Conservation (phyloP, 2,329 filamentous ascomycete genomes). For the Elsinoe arachidis region DNA sequence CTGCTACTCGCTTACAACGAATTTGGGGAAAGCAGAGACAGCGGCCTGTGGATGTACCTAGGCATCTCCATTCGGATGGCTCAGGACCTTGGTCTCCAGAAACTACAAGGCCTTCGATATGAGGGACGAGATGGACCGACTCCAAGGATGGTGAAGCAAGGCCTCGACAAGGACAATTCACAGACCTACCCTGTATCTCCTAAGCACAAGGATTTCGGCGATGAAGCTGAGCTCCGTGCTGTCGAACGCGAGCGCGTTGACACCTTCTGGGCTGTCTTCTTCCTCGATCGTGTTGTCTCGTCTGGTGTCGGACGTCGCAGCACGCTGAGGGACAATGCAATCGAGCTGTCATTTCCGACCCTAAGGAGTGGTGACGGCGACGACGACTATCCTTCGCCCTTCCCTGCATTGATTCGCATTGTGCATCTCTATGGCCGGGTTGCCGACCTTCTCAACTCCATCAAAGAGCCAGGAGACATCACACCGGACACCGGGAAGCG, state of each 20-base stretch:
- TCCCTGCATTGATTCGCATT: constrained; percentile 71
- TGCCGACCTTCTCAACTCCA: constrained; percentile 75
- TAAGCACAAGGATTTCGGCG: constrained; percentile 19
- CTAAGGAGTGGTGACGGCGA: constrained; percentile 44
- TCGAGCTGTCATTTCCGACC: constrained; percentile 64
- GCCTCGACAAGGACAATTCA: constrained; percentile 16
- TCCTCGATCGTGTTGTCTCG: constrained; percentile 78
- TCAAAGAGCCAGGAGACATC: constrained; percentile 64
- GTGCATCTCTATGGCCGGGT: constrained; percentile 79
- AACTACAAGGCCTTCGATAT: constrained; percentile 62
- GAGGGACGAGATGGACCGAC: constrained; percentile 48
- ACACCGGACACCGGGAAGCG: constrained; percentile 64
- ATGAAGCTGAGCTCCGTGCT: constrained; percentile 50
- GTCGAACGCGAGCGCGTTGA: constrained; percentile 76
- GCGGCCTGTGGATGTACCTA: constrained; percentile 87
- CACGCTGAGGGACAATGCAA: constrained; percentile 74
- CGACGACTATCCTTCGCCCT: constrained; percentile 66
- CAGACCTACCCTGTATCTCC: constrained; percentile 33
- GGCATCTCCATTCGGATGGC: constrained; percentile 80
- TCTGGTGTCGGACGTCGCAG: constrained; percentile 78
- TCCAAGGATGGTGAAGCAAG: constrained; percentile 45
- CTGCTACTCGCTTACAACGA: constrained; percentile 80
- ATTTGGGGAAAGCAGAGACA: constrained; percentile 81
- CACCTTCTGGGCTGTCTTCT: constrained; percentile 85
- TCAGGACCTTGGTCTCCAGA: constrained; percentile 71